Percentiles rank a stretch among this genome's conserved stretches.
Conservation (phyloP, 768 basidiomycete species). For the Xerocomus brunneocitrinus region DNA sequence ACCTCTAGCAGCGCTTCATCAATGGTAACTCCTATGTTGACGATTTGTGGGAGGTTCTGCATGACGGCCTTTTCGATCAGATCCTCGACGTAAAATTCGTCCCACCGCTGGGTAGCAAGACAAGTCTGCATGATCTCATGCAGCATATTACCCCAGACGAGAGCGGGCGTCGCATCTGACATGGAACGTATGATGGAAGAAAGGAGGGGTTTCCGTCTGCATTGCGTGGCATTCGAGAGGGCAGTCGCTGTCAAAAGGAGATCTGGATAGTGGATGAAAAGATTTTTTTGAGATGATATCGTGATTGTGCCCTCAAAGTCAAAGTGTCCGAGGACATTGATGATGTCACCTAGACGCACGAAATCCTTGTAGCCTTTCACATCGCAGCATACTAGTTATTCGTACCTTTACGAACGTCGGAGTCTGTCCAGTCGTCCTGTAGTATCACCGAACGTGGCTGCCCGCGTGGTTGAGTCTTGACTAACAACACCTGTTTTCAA, state of each 20-base stretch:
- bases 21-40: constrained; percentile 52
- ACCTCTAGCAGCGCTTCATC: constrained; percentile 67
- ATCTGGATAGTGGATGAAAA: constrained; percentile 89
- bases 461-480: constrained; percentile 38
- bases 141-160: constrained; percentile 90
- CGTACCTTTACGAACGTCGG: constrained; percentile 58
- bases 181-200: constrained; percentile 55
- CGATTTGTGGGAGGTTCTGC: constrained; percentile 54
- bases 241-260: constrained; percentile 87
- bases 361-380: background rate
- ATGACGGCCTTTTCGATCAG: constrained; percentile 54
- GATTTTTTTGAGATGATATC: constrained; percentile 59
- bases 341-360: constrained; percentile 58
- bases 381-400: background rate
- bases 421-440: constrained; percentile 72
- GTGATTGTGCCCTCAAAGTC: constrained; percentile 41
- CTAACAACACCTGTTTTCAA: constrained; percentile 43
- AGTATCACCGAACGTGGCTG: constrained; percentile 52
- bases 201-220: constrained; percentile 83
- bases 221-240: constrained; percentile 77
- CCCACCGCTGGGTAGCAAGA: constrained; percentile 58
- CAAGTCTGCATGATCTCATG: constrained; percentile 90
- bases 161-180: constrained; percentile 57
- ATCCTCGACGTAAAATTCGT: constrained; percentile 54
- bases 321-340: constrained; percentile 67